Percentiles rank a stretch among this genome's conserved stretches.
Evolutionary conservation across 495 filamentous ascomycete species (phyloP).

Genomic region (Platismatia glauca): DNA sequence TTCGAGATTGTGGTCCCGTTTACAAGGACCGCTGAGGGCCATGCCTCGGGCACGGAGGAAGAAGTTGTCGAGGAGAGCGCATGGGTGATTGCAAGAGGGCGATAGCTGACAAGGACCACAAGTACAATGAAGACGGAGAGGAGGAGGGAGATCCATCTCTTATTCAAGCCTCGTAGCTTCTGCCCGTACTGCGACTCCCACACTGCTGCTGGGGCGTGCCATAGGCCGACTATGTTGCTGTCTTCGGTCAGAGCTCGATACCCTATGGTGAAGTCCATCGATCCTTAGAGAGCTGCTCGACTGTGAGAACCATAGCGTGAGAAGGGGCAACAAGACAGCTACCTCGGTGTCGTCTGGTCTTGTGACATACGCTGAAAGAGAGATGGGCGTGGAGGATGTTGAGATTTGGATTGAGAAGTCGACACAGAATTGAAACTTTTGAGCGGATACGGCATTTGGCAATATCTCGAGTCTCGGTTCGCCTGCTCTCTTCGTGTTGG

Average conservation of each 20-base stretch:
- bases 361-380: too few relatives aligned
- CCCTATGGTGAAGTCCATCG: background rate
- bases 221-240: background rate
- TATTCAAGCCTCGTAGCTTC: background rate
- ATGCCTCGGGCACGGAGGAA: background rate
- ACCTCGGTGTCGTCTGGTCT: background rate
- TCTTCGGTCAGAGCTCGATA: background rate
- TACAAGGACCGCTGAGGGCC: background rate
- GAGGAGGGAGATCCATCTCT: background rate
- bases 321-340: background rate
- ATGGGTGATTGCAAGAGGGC: background rate
- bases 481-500: too few relatives aligned
- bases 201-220: background rate
- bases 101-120: background rate
- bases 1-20: constrained; percentile 16
- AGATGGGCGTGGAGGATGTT: background rate
- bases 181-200: background rate
- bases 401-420: too few relatives aligned
- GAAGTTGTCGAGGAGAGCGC: background rate
- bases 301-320: background rate
- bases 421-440: too few relatives aligned
- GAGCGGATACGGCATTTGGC: too few relatives aligned
- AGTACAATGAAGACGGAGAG: background rate
- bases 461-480: too few relatives aligned
- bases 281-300: background rate